Base-by-base conservation (phyloP, 306 rosid genomes). In the Dicorynia guianensis region DNA sequence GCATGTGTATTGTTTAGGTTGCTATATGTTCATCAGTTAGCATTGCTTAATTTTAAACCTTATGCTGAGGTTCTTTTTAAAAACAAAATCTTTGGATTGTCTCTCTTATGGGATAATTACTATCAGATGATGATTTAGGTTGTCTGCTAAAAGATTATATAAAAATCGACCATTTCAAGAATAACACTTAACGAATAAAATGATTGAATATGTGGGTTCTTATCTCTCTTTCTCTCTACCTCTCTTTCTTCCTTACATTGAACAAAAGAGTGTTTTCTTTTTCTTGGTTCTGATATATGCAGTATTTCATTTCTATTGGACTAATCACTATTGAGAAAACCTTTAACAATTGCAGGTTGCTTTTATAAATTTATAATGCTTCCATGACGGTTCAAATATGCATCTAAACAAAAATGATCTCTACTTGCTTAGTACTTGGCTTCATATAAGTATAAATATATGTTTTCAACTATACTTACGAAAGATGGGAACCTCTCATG, bases 1-100 rank as follows among this genome's bases (percentile, higher is more conserved):
- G 10, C 60, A 30, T 33, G 8, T 84, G 14, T 18, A 8, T 53
- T 52, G 58, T 40, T 65, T 17, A 46, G 59, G 36, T 15, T 75
- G 62, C 49, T 18, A 17, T 15, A 40, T 18, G 54, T 47, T 61
- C 4, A 64, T 48, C 15, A n/a, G n/a, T 53, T 33, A 35, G 46
- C 58, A 36, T 62, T 12, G 10, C 19, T 7, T 59, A 55, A 43
- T 13, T 76, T 46, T 14, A 47, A 14, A 10, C 18, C 14, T 48
- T 3, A n/a, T 20, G 2, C 3, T 2, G 30, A 14, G 50, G 60
- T 15, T 14, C 17, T n/a, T 25, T 44, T 71, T 25, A 50, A 7
- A 13, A 5, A 4, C 11, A 55, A 15, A 71, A n/a, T 4, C 30
- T n/a, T 0, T 74, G n/a, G 30, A 73, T 40, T 0, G 19, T 56